These are phyloP conservation scores for Cutaneotrichosporon daszewskae DNA, from an alignment of 1,284 basidiomycete species.

Conservation along the genomic window DNA sequence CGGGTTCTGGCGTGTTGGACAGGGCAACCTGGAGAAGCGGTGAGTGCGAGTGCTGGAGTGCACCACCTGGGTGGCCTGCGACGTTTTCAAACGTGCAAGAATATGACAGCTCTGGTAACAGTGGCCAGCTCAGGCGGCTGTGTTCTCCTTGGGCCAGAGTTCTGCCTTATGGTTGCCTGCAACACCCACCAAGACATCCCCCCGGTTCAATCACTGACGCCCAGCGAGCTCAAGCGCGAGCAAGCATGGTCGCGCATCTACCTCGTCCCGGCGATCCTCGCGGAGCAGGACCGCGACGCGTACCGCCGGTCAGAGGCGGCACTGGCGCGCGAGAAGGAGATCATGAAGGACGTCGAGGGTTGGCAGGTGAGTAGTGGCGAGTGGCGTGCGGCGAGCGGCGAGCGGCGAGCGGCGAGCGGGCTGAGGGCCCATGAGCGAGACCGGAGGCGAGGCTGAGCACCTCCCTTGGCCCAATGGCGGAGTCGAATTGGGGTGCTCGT, in stretches of 20 bases:
- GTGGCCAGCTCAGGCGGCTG: too few relatives aligned
- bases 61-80: too few relatives aligned
- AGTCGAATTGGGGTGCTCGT: too few relatives aligned
- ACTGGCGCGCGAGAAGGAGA: conserved; percentile 72
- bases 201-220: too few relatives aligned
- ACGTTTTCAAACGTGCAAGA: too few relatives aligned
- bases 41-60: too few relatives aligned
- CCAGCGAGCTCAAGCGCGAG: conserved; percentile 91
- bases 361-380: conserved; percentile 73
- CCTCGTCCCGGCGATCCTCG: conserved; percentile 83
- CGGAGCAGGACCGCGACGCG: conserved; percentile 86
- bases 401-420: too few relatives aligned
- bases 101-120: too few relatives aligned
- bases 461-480: not conserved
- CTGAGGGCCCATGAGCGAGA: not conserved
- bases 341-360: conserved; percentile 90
- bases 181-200: too few relatives aligned
- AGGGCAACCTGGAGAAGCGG: conserved; percentile 88
- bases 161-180: too few relatives aligned
- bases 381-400: not conserved
- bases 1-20: conserved; percentile 88
- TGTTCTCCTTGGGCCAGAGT: too few relatives aligned
- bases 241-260: conserved; percentile 94
- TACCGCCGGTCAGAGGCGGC: conserved; percentile 80
- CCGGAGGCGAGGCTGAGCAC: not conserved